A percentile compares a stretch with the other conserved stretches of the same genome.
Evolutionary conservation across 2,329 filamentous ascomycete species (phyloP).

Genomic region (Alternaria consortialis): DNA sequence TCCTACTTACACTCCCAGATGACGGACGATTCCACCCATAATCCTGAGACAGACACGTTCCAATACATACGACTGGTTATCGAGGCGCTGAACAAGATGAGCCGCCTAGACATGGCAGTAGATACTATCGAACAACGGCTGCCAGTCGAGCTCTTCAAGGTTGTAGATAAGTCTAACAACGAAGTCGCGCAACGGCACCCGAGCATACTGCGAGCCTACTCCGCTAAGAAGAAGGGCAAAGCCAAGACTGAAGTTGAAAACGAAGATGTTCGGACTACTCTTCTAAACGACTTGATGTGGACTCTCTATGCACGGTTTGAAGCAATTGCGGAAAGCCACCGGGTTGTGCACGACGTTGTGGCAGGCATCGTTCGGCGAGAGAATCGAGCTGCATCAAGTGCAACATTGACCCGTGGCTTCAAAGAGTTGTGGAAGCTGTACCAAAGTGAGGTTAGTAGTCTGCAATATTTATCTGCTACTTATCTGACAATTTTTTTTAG

Average conservation of each 20-base stretch:
- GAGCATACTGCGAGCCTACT: constrained; percentile 69
- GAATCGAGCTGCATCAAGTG: constrained; percentile 64
- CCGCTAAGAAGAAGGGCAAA: constrained; percentile 67
- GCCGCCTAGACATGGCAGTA: constrained; percentile 83
- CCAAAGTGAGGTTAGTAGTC: constrained; percentile 76
- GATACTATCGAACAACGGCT: constrained; percentile 91
- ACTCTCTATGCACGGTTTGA: constrained; percentile 96
- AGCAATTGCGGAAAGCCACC: constrained; percentile 93
- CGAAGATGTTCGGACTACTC: constrained; percentile 77
- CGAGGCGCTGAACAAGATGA: constrained; percentile 89
- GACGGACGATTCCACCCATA: constrained; percentile 88
- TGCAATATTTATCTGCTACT: background rate
- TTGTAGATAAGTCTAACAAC: constrained; percentile 93
- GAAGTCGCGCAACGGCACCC: constrained; percentile 94
- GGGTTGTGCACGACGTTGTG: constrained; percentile 91
- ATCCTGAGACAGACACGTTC: constrained; percentile 95
- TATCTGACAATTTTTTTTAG: constrained; percentile 34
- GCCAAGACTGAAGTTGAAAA: constrained; percentile 68
- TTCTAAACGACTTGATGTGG: constrained; percentile 91
- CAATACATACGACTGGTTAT: constrained; percentile 88
- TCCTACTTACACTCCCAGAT: constrained; percentile 55
- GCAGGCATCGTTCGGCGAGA: constrained; percentile 86
- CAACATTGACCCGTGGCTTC: constrained; percentile 82
- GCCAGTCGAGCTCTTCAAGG: constrained; percentile 90
- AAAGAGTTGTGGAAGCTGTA: constrained; percentile 98